phyloP scores from a whole-genome alignment of 2,329 filamentous ascomycete species.

The Didymella pomorum region DNA sequence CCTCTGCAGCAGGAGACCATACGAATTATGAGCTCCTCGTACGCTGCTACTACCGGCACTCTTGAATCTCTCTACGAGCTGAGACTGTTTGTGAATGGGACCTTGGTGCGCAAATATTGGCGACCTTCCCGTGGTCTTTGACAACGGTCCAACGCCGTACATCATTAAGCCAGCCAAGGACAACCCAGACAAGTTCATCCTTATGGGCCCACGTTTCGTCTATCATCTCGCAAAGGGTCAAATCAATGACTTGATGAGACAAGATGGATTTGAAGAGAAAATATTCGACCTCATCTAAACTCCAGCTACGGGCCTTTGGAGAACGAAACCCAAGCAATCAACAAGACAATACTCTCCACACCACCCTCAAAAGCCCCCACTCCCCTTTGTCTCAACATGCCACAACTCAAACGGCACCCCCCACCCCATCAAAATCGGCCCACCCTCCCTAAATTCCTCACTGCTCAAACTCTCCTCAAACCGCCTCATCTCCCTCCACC shows the following conservation, averaged over 20 bases:
- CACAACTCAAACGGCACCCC: not conserved
- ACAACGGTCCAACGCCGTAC: not conserved
- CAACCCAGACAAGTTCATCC: not conserved
- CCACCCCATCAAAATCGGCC: conserved; percentile 4
- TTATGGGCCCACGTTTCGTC: not conserved
- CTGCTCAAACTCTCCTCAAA: not conserved
- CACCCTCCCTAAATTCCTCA: not conserved
- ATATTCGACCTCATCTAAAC: not conserved
- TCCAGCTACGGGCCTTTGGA: not conserved
- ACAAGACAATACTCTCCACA: too few relatives aligned
- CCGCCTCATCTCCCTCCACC: not conserved
- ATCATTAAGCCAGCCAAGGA: not conserved
- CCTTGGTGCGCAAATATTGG: not conserved
- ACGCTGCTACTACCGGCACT: not conserved
- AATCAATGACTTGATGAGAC: not conserved
- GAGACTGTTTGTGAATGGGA: not conserved
- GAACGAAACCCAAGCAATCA: too few relatives aligned
- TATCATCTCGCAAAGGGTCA: not conserved
- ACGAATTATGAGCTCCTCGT: too few relatives aligned
- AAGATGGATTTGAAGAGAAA: not conserved
- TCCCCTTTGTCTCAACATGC: not conserved
- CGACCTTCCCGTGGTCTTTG: not conserved
- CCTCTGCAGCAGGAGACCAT: too few relatives aligned
- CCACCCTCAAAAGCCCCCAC: not conserved
- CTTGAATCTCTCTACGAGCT: not conserved